Evolutionary conservation across 306 rosid species (phyloP).

Genomic region (Fragaria iinumae): DNA sequence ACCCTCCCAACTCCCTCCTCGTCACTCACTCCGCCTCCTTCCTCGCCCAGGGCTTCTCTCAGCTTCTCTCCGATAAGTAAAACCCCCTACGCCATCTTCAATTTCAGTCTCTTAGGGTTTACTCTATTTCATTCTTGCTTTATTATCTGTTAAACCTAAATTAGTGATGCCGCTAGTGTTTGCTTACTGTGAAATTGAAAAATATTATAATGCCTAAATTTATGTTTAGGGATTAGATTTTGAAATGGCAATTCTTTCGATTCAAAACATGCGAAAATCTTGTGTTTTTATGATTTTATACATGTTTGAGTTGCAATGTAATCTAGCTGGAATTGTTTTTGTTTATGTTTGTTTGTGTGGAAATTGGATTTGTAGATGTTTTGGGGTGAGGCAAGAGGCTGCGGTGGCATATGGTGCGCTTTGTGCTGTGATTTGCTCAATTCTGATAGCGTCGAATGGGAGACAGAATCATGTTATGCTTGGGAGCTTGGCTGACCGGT

Average conservation of each 20-base stretch:
- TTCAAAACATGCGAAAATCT: neutral
- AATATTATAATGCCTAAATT: neutral
- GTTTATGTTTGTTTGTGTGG: conserved; percentile 12
- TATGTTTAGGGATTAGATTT: too few relatives aligned
- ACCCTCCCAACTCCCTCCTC: conserved; percentile 82
- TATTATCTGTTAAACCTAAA: neutral
- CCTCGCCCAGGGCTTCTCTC: conserved; percentile 79
- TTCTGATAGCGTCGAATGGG: conserved; percentile 53
- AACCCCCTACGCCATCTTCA: neutral
- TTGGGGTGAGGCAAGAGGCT: conserved; percentile 68
- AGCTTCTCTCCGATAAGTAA: conserved; percentile 86
- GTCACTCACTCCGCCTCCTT: conserved; percentile 85
- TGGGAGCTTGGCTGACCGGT: conserved; percentile 73
- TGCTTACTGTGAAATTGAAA: neutral
- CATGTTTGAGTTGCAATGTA: neutral
- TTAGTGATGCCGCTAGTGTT: neutral
- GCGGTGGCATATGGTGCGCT: conserved; percentile 79
- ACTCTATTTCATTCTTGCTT: neutral
- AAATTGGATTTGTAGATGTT: conserved; percentile 43
- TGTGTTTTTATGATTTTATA: neutral
- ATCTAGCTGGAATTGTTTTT: conserved; percentile 5
- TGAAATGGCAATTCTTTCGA: too few relatives aligned
- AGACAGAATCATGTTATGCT: conserved; percentile 78
- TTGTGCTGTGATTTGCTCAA: conserved; percentile 66
- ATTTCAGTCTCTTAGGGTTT: neutral